Conservation (phyloP, 345 rosid species). For the Aquilaria sinensis region DNA sequence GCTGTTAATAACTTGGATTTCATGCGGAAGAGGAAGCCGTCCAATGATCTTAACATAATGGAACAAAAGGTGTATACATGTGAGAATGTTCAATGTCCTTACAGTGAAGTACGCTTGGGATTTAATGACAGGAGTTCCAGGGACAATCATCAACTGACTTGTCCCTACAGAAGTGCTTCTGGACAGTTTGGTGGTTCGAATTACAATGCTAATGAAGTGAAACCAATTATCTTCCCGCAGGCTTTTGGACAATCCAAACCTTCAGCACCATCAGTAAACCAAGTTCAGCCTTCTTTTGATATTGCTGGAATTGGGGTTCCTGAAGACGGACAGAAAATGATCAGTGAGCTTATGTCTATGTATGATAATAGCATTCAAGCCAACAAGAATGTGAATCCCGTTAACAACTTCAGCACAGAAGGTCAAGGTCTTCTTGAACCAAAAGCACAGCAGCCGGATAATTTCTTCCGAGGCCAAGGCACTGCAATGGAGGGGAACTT, state of each 20-base stretch:
- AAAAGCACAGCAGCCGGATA: slow-evolving; percentile 20
- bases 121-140: slow-evolving; percentile 55
- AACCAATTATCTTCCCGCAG: slow-evolving; percentile 19
- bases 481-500: slow-evolving; percentile 22
- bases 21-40: slow-evolving; percentile 48
- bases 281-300: slow-evolving; percentile 14
- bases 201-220: slow-evolving; percentile 27
- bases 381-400: slow-evolving; percentile 20
- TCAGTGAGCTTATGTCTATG: slow-evolving; percentile 44
- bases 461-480: slow-evolving; percentile 22
- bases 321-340: slow-evolving; percentile 45
- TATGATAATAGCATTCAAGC: slow-evolving; percentile 40
- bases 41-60: slow-evolving; percentile 24
- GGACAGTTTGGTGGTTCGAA: slow-evolving; percentile 30
- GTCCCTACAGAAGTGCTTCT: slow-evolving; percentile 30
- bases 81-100: slow-evolving; percentile 53
- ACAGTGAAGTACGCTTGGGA: slow-evolving; percentile 38
- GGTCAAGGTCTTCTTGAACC: slow-evolving; percentile 11
- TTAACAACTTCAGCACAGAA: slow-evolving; percentile 5
- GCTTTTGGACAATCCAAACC: slow-evolving; percentile 32
- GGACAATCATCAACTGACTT: slow-evolving; percentile 65
- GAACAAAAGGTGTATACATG: slow-evolving; percentile 40
- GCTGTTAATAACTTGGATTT: slow-evolving; percentile 24
- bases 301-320: slow-evolving; percentile 44
- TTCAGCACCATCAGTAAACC: slow-evolving; percentile 6